Conservation (phyloP, 2,329 filamentous ascomycete genomes). For the Metarhizium humberi region DNA sequence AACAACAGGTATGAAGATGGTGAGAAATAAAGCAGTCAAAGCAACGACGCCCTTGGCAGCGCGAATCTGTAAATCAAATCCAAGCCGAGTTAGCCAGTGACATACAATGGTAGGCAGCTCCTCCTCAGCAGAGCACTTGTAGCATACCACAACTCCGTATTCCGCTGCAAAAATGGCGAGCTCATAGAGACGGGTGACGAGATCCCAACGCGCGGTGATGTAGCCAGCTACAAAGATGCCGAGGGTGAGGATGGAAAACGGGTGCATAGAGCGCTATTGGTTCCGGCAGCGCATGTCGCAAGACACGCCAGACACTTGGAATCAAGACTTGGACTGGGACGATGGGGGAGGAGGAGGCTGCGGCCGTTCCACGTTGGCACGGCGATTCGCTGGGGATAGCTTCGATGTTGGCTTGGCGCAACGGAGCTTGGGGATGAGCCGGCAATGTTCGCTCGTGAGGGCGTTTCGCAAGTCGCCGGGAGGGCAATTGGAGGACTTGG, state of each 20-base stretch:
- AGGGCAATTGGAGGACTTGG: not conserved
- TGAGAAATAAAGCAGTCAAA: constrained; percentile 74
- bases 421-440: not conserved
- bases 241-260: constrained; percentile 89
- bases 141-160: constrained; percentile 81
- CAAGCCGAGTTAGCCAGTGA: not conserved
- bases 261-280: constrained; percentile 71
- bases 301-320: constrained; percentile 1
- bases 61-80: constrained; percentile 50
- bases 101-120: not conserved
- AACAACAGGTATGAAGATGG: constrained; percentile 76
- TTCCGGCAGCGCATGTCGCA: constrained; percentile 34
- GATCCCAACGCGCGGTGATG: constrained; percentile 97
- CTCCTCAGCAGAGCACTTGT: not conserved
- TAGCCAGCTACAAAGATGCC: constrained; percentile 99
- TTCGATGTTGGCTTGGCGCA: not conserved
- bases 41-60: constrained; percentile 77
- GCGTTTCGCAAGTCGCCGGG: too few species aligned
- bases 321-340: not conserved
- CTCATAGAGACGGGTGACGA: constrained; percentile 94
- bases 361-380: not conserved
- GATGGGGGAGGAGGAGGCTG: not conserved
- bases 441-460: not conserved
- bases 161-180: constrained; percentile 96
- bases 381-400: not conserved